Evolutionary conservation across 192 early-diverging fungal genomes (phyloP), one percentile per base, ranked within the genome.

Genomic region (Coemansia umbellata): DNA sequence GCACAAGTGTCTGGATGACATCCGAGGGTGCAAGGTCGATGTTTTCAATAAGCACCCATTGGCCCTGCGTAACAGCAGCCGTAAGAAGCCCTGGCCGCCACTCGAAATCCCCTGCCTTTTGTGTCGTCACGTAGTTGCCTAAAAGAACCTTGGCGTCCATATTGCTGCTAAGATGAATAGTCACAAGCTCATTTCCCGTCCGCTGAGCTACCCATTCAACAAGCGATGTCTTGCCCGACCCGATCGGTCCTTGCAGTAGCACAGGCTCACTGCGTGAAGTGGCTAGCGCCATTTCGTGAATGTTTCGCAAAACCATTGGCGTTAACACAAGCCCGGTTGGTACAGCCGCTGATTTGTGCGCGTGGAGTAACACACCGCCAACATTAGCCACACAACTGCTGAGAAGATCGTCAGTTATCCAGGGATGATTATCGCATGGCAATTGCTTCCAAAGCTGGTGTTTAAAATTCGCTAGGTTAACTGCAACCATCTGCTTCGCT

Each of bases 1-100:
- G 93, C n/a, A 94, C 59, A 37, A 99, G 79, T 8, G 94, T 84
- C 14, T 91, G 88, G 39, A 98, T 67, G 18, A 98, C 95, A 55
- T 99, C 97, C 10, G 84, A 53, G n/a, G 97, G 89, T 0, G 97
- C 97, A 22, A 93, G 71, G 63, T 99, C 92, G 53, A 99, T 87
- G 78, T 98, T 94, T 74, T 99, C 97, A 60, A 99, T 85, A 39
- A 99, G 71, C 40, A 99, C 84, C 97, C 97, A 99, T 10, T 84
- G 79, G 31, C 97, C 97, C 50, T 91, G 80, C 14, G 69, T 44
- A 1, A 99, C 95, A 6, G 95, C 95, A 7, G 85, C 87, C 1
- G 95, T 91, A 21, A 99, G 80, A 6, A 99, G 82, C 37, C 97
- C 97, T 6, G 89, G 83, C 50, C 92, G 92, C 94, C 94, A 99